These are phyloP conservation scores for Fusarium sp. DNA, from an alignment of 2,329 filamentous ascomycete species.

Conservation along the genomic window DNA sequence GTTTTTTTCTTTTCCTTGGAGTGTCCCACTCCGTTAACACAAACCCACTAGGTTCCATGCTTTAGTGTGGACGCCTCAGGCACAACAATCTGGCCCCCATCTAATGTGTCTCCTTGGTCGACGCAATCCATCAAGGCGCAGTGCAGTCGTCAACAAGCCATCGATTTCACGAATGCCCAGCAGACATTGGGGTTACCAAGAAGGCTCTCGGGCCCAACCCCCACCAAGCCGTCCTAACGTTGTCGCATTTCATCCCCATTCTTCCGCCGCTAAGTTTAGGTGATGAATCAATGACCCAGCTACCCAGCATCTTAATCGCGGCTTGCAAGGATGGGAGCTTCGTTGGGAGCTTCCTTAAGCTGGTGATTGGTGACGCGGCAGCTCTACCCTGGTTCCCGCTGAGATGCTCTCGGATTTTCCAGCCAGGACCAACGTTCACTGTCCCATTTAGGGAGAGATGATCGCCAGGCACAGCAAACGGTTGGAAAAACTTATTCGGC, in stretches of 20 bases:
- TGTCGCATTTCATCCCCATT: constrained; percentile 9
- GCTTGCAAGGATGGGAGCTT: constrained; percentile 36
- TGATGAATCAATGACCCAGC: constrained; percentile 19
- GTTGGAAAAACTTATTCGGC: constrained; percentile 31
- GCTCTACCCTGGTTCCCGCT: constrained; percentile 36
- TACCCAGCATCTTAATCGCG: constrained; percentile 13
- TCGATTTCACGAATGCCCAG: constrained; percentile 14
- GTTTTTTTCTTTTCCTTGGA: constrained; percentile 16
- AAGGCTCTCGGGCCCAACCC: constrained; percentile 21
- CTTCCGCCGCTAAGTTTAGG: constrained; percentile 8
- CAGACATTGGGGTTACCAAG: constrained; percentile 7
- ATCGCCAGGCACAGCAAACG: constrained; percentile 44
- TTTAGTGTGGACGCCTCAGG: constrained; percentile 38
- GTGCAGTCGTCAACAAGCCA: constrained; percentile 21
- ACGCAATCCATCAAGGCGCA: constrained; percentile 16
- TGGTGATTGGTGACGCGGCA: constrained; percentile 47
- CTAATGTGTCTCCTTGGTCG: constrained; percentile 13
- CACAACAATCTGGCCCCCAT: constrained; percentile 15
- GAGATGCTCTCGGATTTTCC: constrained; percentile 23
- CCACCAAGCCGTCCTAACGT: constrained; percentile 13
- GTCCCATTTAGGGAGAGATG: constrained; percentile 28
- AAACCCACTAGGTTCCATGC: constrained; percentile 27
- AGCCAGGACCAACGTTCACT: constrained; percentile 3
- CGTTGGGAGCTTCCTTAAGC: constrained; percentile 11
- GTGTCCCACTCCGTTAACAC: constrained; percentile 36